phyloP scores from a whole-genome alignment of 2,329 filamentous ascomycete species.

The Podosphaera leucotricha region DNA sequence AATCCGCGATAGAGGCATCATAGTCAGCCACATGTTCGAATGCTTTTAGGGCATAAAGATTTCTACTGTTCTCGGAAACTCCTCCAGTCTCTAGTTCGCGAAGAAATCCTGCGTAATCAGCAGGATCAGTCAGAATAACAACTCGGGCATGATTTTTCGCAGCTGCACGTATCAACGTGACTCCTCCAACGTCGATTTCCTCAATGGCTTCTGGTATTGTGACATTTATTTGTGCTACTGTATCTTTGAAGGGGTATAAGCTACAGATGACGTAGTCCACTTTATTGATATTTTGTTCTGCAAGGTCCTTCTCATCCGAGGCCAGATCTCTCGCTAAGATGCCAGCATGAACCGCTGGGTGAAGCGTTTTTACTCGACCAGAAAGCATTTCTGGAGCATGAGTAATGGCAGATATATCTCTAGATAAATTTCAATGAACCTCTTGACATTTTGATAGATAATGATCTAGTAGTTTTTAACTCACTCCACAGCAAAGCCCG shows the following conservation, averaged over 20 bases:
- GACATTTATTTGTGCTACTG: conserved; percentile 87
- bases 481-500: conserved; percentile 84
- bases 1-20: conserved; percentile 79
- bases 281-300: conserved; percentile 83
- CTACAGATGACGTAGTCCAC: conserved; percentile 96
- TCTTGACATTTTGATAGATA: not conserved
- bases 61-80: conserved; percentile 63
- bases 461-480: conserved; percentile 15
- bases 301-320: conserved; percentile 90
- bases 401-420: conserved; percentile 93
- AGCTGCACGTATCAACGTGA: conserved; percentile 84
- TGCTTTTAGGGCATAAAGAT: conserved; percentile 83
- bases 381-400: conserved; percentile 92
- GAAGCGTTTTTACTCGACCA: conserved; percentile 82
- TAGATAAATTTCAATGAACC: conserved; percentile 16
- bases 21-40: conserved; percentile 98
- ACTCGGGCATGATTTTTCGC: conserved; percentile 96
- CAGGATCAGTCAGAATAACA: conserved; percentile 83
- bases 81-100: conserved; percentile 72
- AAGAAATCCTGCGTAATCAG: conserved; percentile 84
- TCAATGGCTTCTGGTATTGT: conserved; percentile 92
- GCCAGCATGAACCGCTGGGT: conserved; percentile 57
- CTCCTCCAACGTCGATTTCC: conserved; percentile 95
- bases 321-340: conserved; percentile 88
- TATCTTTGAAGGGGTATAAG: conserved; percentile 97